Conservation (phyloP, 495 filamentous ascomycete genomes). For the Echria macrotheca region DNA sequence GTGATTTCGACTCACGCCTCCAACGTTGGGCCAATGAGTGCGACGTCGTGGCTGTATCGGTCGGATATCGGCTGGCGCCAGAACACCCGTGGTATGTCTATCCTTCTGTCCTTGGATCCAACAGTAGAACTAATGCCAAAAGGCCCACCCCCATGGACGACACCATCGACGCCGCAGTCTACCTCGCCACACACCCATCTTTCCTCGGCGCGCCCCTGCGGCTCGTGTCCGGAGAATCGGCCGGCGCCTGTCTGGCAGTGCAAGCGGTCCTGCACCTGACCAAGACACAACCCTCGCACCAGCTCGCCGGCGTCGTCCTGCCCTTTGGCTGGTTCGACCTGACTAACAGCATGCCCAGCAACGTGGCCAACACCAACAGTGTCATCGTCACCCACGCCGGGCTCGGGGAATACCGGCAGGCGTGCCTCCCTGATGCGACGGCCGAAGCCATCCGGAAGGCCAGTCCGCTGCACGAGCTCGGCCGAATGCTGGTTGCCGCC, state of each 20-base stretch:
- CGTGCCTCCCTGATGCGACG: background rate
- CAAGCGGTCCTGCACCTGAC: slow-evolving; percentile 7
- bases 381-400: background rate
- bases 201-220: background rate
- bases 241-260: slow-evolving; percentile 1
- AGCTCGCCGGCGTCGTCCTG: background rate
- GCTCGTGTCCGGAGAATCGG: slow-evolving; percentile 8
- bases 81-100: slow-evolving; percentile 53
- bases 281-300: background rate
- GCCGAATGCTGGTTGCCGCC: background rate
- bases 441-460: slow-evolving; percentile 6
- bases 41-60: slow-evolving; percentile 30
- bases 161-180: slow-evolving; percentile 27
- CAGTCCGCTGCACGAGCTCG: slow-evolving; percentile 6
- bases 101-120: no score
- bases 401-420: background rate
- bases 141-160: slow-evolving; percentile 49
- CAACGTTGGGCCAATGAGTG: slow-evolving; percentile 8
- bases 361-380: background rate
- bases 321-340: slow-evolving; percentile 1
- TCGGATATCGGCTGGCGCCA: slow-evolving; percentile 57
- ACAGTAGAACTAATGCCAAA: no score
- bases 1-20: slow-evolving; percentile 4
- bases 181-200: slow-evolving; percentile 8
- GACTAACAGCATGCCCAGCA: background rate